These are phyloP conservation scores for Ashbya aceris DNA, from an alignment of 1,139 yeast genomes.

Conservation along the genomic window DNA sequence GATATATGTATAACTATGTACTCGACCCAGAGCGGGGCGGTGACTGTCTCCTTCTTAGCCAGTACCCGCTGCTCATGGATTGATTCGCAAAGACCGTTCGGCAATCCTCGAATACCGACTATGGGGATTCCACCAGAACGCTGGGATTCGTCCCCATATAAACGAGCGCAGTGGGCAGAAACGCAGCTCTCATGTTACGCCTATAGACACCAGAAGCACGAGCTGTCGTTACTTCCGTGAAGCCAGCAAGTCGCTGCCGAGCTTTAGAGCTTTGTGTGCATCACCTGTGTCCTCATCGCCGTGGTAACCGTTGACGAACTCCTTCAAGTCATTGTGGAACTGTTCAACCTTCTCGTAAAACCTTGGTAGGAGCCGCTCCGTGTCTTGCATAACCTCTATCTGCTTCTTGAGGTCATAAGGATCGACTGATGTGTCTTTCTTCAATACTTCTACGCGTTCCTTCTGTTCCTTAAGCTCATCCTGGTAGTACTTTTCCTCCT, in stretches of 20 bases:
- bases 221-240: too few relatives aligned
- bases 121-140: too few relatives aligned
- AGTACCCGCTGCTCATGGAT: conserved; percentile 38
- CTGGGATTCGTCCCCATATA: too few relatives aligned
- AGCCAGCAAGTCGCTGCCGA: conserved; percentile 19
- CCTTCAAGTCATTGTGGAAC: conserved; percentile 40
- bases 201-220: too few relatives aligned
- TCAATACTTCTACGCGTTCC: conserved; percentile 37
- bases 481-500: conserved; percentile 59
- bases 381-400: conserved; percentile 56
- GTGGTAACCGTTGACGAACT: conserved; percentile 32
- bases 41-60: conserved; percentile 74
- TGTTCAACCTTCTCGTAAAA: conserved; percentile 44
- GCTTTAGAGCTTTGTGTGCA: conserved; percentile 22
- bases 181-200: too few relatives aligned
- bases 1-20: conserved; percentile 75
- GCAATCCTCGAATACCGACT: too few relatives aligned
- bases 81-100: conserved; percentile 3
- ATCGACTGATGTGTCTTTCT: conserved; percentile 39
- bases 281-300: conserved; percentile 33
- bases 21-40: conserved; percentile 88
- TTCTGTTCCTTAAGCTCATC: conserved; percentile 59
- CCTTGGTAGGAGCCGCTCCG: conserved; percentile 59
- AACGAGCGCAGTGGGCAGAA: too few relatives aligned
- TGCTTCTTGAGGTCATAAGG: conserved; percentile 65